Conservation (phyloP, 2,329 filamentous ascomycete species). For the Curvularia sp. region DNA sequence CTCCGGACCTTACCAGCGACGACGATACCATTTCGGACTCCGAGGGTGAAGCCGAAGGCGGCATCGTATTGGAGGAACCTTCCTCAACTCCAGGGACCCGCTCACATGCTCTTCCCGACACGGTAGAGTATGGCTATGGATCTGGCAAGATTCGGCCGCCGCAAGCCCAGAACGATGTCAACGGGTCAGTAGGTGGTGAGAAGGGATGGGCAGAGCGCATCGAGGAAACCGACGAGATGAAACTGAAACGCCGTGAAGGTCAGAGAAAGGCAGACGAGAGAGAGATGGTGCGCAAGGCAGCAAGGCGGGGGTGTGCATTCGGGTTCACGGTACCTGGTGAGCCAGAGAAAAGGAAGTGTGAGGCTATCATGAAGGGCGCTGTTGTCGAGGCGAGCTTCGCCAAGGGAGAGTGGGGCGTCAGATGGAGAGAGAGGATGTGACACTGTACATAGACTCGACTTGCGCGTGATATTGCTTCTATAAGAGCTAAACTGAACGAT, state of each 20-base stretch:
- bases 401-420: constrained; percentile 66
- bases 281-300: constrained; percentile 69
- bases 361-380: constrained; percentile 65
- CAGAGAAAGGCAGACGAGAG: constrained; percentile 58
- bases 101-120: constrained; percentile 16
- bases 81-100: constrained; percentile 5
- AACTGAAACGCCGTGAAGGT: constrained; percentile 59
- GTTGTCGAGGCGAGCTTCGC: constrained; percentile 68
- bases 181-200: constrained; percentile 64
- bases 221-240: constrained; percentile 61
- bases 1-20: constrained; percentile 15
- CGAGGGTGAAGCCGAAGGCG: constrained; percentile 27
- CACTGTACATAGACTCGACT: background rate
- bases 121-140: constrained; percentile 37
- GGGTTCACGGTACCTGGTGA: constrained; percentile 53
- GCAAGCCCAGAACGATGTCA: constrained; percentile 59
- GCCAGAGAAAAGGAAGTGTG: constrained; percentile 57
- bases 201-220: constrained; percentile 62
- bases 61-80: constrained; percentile 23
- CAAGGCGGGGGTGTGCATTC: constrained; percentile 66
- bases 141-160: constrained; percentile 50
- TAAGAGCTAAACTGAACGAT: constrained; percentile 6
- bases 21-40: constrained; percentile 26
- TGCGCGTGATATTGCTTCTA: background rate
- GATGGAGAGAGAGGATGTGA: constrained; percentile 60